These are phyloP conservation scores for Nicotiana sylvestris DNA, from an alignment of 257 asterid genomes.

Conservation along the genomic window DNA sequence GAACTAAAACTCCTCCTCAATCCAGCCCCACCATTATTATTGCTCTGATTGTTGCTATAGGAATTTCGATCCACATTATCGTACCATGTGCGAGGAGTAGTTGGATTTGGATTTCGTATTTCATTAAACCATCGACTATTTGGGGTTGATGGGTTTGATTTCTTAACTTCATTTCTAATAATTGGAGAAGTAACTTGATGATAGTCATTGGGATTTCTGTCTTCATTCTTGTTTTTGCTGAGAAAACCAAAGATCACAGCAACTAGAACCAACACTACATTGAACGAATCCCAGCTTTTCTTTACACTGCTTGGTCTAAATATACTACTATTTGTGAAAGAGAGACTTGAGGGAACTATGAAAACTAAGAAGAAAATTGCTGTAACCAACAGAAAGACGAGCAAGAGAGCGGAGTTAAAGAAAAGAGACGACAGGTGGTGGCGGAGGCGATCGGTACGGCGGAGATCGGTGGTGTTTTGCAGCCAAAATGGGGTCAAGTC, in stretches of 20 bases:
- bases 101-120: conserved; percentile 20
- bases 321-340: conserved; percentile 42
- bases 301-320: conserved; percentile 67
- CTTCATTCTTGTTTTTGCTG: conserved; percentile 59
- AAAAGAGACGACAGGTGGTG: conserved; percentile 41
- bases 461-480: conserved; percentile 45
- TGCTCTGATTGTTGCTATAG: conserved; percentile 14
- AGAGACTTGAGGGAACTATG: conserved; percentile 49
- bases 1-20: conserved; percentile 63
- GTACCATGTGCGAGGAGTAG: conserved; percentile 37
- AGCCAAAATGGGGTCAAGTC: conserved; percentile 74
- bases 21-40: conserved; percentile 8
- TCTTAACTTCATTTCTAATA: conserved; percentile 21
- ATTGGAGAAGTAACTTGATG: conserved; percentile 31
- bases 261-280: conserved; percentile 54
- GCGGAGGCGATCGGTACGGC: conserved; percentile 53
- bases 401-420: conserved; percentile 65
- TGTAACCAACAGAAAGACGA: conserved; percentile 47
- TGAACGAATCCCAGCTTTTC: conserved; percentile 87
- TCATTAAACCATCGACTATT: neutral
- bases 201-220: conserved; percentile 32
- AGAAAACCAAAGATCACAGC: conserved; percentile 80
- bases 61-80: conserved; percentile 19
- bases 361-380: conserved; percentile 53
- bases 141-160: conserved; percentile 12